Percentiles rank a stretch among this genome's conserved stretches.
phyloP scores from a whole-genome alignment of 2,329 filamentous ascomycete species.

The Talaromyces sp. region DNA sequence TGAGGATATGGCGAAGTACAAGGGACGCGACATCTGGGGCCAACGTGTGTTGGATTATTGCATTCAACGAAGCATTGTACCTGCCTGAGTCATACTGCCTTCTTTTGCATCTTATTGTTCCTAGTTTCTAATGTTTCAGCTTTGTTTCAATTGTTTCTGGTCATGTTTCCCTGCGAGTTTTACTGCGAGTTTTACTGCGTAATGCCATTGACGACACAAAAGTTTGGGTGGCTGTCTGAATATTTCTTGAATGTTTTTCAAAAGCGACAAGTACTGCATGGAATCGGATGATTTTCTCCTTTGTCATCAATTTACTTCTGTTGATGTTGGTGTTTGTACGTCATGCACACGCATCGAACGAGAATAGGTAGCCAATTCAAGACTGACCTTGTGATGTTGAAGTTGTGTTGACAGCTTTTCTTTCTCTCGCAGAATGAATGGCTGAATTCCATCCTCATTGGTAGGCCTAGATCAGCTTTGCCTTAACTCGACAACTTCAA shows the following conservation, averaged over 20 bases:
- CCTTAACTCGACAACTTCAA: not conserved
- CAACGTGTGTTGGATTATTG: slow-evolving; percentile 37
- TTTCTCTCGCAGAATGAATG: not conserved
- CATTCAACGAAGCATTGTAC: slow-evolving; percentile 23
- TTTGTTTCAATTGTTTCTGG: not conserved
- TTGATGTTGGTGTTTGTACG: not conserved
- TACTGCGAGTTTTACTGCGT: not conserved
- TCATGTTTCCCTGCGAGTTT: not conserved
- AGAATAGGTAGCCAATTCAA: not conserved
- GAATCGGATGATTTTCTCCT: not conserved
- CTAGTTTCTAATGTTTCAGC: not conserved
- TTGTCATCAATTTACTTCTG: not conserved
- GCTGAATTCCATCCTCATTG: not conserved
- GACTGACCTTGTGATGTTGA: not conserved
- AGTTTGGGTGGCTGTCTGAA: slow-evolving; percentile 22
- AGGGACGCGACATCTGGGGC: slow-evolving; percentile 46
- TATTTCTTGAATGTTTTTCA: slow-evolving; percentile 7
- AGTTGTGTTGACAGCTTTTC: not conserved
- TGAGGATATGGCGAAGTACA: slow-evolving; percentile 44
- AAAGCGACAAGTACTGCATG: slow-evolving; percentile 11
- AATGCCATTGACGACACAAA: slow-evolving; percentile 18
- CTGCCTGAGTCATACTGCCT: not conserved
- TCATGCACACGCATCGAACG: not conserved
- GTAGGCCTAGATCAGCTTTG: not conserved
- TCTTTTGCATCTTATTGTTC: not conserved